Evolutionary conservation across 1,139 yeast genomes (phyloP).

Genomic region (Wickerhamomyces sp.): DNA sequence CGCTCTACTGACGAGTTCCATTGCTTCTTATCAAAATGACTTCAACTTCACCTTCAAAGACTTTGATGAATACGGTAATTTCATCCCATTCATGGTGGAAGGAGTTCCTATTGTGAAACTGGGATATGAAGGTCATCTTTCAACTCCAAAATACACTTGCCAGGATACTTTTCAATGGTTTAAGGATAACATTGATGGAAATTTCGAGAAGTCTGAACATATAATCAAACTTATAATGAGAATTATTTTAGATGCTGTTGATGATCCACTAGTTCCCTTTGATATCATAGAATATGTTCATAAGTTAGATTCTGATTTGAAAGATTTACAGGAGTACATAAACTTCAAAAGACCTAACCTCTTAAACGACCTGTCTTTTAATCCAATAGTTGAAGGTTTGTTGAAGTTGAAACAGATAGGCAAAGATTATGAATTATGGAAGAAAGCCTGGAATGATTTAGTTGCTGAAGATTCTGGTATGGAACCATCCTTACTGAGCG

Average conservation of each 20-base stretch:
- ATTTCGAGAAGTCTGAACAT: conserved; percentile 51
- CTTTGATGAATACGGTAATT: conserved; percentile 55
- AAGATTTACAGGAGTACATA: conserved; percentile 46
- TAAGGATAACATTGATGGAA: conserved; percentile 46
- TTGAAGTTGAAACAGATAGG: conserved; percentile 35
- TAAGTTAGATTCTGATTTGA: conserved; percentile 38
- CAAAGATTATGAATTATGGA: conserved; percentile 41
- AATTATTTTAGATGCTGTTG: conserved; percentile 53
- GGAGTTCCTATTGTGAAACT: conserved; percentile 71
- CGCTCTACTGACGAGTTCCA: conserved; percentile 52
- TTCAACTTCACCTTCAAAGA: conserved; percentile 20
- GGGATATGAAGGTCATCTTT: conserved; percentile 16
- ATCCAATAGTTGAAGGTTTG: conserved; percentile 26
- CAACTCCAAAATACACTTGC: conserved; percentile 55
- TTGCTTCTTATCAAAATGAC: conserved; percentile 20
- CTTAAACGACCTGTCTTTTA: conserved; percentile 22
- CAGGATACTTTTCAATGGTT: conserved; percentile 62
- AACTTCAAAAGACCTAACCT: conserved; percentile 15
- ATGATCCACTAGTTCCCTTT: conserved; percentile 74
- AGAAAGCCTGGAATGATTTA: conserved; percentile 48
- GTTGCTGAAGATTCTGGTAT: conserved; percentile 33
- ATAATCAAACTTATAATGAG: conserved; percentile 55
- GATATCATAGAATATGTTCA: conserved; percentile 48
- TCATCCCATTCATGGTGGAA: conserved; percentile 46
- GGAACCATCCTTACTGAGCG: conserved; percentile 68